Evolutionary conservation across 2,329 filamentous ascomycete genomes (phyloP), one percentile per base, ranked within the genome.

Genomic region (Arthrobotrys sinensis): DNA sequence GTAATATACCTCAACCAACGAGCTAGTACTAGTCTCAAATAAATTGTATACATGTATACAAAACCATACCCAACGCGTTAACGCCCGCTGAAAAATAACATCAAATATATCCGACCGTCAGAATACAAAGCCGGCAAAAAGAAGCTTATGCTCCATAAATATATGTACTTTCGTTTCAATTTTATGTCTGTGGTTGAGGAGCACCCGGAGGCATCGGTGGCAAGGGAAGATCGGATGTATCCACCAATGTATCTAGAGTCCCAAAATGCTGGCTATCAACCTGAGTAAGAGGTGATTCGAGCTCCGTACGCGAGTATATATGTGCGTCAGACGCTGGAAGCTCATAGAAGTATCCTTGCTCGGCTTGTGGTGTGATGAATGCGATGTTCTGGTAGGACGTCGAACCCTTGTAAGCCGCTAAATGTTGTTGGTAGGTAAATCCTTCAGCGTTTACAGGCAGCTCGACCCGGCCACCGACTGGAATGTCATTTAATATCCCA

Each of bases 401-500:
- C 5, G n/a, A 34, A 19, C 24, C 19, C 24, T 60, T 60, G 19
- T 24, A 60, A 10, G 14, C 16, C 10, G 53, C 3, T 24, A 43
- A n/a, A 16, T 40, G 36, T 3, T 60, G 16, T 1, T 40, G 34
- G 24, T 40, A 60, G 34, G n/a, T 43, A 2, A 36, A 5, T 24
- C n/a, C 53, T 21, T 55, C 50, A 14, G 24, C 24, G 24, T 28
- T 28, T 2, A 4, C 2, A 28, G 24, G 24, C 24, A 28, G 24
- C 24, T 72, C 68, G 11, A 1, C 40, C 40, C 53, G 34, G 19
- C 53, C 53, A 16, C 53, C 53, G 2, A 60, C 16, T 16, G 53
- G 53, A 8, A 60, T 40, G 11, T 60, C 53, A 12, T 60, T 8
- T 1, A 6, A 6, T 7, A n/a, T 1, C 12, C 32, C 19, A 14